Evolutionary conservation across 345 rosid species (phyloP).

Genomic region (Syzygium aromaticum): DNA sequence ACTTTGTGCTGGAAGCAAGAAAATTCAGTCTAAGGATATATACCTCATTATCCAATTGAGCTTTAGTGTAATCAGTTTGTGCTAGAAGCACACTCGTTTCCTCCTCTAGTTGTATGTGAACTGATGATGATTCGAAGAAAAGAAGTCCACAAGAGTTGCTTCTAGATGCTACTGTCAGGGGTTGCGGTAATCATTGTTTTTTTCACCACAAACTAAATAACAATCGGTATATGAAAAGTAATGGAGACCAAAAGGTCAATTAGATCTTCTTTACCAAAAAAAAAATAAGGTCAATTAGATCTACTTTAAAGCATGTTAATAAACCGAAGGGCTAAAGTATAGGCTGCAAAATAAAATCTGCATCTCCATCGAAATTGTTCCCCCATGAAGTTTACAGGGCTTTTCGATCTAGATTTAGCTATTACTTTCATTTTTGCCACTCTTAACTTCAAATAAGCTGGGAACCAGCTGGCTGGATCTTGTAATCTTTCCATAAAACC

Average conservation of each 20-base stretch:
- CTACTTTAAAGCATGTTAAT: neutral
- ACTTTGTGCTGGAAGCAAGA: neutral
- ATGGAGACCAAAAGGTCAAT: neutral
- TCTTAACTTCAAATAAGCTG: neutral
- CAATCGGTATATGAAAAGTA: neutral
- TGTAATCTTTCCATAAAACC: neutral
- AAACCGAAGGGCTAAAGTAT: neutral
- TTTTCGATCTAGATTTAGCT: too few species aligned
- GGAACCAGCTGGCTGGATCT: neutral
- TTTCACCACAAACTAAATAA: neutral
- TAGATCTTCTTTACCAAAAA: too few species aligned
- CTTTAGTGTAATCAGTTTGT: neutral
- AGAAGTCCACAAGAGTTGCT: neutral
- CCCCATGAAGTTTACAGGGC: neutral
- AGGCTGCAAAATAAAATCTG: neutral
- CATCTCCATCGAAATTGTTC: neutral
- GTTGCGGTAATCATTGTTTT: neutral
- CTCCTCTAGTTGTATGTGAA: neutral
- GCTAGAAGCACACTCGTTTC: neutral
- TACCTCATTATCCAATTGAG: neutral
- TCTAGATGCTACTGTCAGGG: neutral
- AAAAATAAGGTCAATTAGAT: neutral
- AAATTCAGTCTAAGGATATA: neutral
- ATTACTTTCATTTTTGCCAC: too few species aligned
- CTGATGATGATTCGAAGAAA: neutral